A percentile compares a stretch with the other conserved stretches of the same genome.
Conservation (phyloP, 2,329 filamentous ascomycete genomes). For the Ceratocystis cubensis region DNA sequence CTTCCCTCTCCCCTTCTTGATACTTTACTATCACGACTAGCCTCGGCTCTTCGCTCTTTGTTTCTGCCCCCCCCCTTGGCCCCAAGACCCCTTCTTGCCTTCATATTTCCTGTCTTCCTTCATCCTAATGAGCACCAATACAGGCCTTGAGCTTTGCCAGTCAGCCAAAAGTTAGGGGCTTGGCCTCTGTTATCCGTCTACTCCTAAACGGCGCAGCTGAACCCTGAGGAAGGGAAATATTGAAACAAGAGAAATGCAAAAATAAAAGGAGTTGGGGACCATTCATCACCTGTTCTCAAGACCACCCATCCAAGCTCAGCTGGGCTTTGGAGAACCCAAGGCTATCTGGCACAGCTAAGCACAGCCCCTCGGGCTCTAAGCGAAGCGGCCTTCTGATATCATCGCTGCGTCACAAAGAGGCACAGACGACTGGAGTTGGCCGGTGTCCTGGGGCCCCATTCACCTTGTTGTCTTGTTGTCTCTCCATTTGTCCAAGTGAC, state of each 20-base stretch:
- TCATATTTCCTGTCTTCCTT: background rate
- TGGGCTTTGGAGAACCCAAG: background rate
- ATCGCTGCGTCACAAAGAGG: background rate
- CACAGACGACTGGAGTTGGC: background rate
- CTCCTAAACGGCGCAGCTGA: background rate
- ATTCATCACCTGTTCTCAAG: background rate
- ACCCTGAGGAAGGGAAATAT: background rate
- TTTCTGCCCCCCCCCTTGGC: background rate
- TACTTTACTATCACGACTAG: background rate
- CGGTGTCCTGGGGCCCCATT: no score
- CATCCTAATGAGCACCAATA: background rate
- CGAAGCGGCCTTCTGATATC: background rate
- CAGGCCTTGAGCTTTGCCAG: background rate
- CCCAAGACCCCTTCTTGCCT: background rate
- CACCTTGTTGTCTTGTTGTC: no score
- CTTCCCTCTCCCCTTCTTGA: background rate
- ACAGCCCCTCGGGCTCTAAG: no score
- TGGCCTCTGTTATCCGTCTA: no score
- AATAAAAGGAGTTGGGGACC: background rate
- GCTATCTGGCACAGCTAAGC: background rate
- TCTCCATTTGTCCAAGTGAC: no score
- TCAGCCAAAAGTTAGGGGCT: no score
- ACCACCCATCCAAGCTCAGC: background rate
- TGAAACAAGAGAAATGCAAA: background rate
- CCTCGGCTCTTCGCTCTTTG: conserved; percentile 3